These are phyloP conservation scores for Aegilops speltoides DNA, from an alignment of 176 grass and related monocot genomes.

Conservation along the genomic window DNA sequence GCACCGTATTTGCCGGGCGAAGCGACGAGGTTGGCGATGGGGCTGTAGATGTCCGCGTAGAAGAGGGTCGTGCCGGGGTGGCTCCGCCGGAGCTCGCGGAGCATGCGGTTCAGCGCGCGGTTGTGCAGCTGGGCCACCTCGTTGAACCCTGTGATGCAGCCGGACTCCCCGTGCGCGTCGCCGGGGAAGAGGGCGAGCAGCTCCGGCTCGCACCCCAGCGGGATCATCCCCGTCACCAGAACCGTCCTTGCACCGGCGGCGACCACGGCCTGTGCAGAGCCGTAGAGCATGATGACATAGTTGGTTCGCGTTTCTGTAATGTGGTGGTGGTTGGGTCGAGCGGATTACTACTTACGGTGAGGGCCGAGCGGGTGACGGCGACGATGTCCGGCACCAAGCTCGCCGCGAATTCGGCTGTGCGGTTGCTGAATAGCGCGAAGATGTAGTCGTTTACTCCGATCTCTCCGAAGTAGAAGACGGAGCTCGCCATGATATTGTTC, in stretches of 20 bases:
- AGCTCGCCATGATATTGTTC: not conserved
- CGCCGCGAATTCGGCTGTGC: constrained; percentile 21
- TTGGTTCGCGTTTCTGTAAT: not conserved
- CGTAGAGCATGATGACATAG: not conserved
- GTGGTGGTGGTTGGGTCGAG: not conserved
- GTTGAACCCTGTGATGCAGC: constrained; percentile 59
- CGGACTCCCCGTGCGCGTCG: constrained; percentile 6
- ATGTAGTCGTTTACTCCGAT: constrained; percentile 82
- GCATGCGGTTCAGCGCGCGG: constrained; percentile 21
- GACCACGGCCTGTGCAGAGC: constrained; percentile 27
- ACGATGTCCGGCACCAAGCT: constrained; percentile 51
- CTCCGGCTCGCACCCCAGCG: constrained; percentile 49
- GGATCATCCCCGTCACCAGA: constrained; percentile 53
- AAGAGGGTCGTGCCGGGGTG: constrained; percentile 41
- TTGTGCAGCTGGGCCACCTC: constrained; percentile 60
- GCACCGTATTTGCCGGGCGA: constrained; percentile 30
- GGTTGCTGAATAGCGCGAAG: constrained; percentile 37
- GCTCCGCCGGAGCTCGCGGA: constrained; percentile 9
- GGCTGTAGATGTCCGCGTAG: constrained; percentile 59
- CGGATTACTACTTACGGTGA: not conserved
- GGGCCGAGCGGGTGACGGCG: constrained; percentile 32
- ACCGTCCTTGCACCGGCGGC: constrained; percentile 44
- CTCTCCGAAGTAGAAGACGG: constrained; percentile 49
- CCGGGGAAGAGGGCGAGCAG: constrained; percentile 33
- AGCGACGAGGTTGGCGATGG: constrained; percentile 27